Evolutionary conservation across 495 filamentous ascomycete species (phyloP), one percentile per base, ranked within the genome.

Genomic region (Talaromyces proteolyticus): DNA sequence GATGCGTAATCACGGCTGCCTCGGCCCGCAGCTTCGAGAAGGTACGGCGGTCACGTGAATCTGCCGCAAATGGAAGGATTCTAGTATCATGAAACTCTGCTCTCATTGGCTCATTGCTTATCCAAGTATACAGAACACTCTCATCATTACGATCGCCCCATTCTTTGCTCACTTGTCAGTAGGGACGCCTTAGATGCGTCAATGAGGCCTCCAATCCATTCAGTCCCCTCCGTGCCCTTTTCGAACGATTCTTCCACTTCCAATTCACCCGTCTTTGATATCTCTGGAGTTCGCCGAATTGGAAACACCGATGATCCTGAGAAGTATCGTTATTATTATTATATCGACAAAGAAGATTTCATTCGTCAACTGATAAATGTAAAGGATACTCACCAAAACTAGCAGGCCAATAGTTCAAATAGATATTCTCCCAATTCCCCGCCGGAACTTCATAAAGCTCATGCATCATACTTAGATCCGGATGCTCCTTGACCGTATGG

Each of bases 381-480:
- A 49, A 57, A 47, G 49, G 47, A 20, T 49, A 38, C 14, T 46
- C 45, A 18, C 56, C 55, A 46, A 66, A 48, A 6, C 62, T 60
- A 16, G 57, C 49, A 11, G 57, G 59, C 26, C 53, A 51, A 43
- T 43, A 46, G 46, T 71, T 66, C 11, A 63, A 47, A 56, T 72
- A 76, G 49, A 75, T 60, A 37, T 62, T 70, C 62, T 78, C 74
- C 68, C 71, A 77, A 1, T 52, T 21, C 2, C 64, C 62, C 17
- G 52, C 53, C 6, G 67, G 64, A 17, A 58, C 66, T 22, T 58
- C 50, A 59, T 73, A 79, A 2, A 62, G 58, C 64, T 79, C 75
- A 57, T 79, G 74, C 46, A 59, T 68, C 55, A 78, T 74, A 12
- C 56, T 52, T 17, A 79, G 40, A 44, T 81, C 69, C 29, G 63